Conservation (phyloP, 345 rosid genomes). For the Pseudoturritis turrita region DNA sequence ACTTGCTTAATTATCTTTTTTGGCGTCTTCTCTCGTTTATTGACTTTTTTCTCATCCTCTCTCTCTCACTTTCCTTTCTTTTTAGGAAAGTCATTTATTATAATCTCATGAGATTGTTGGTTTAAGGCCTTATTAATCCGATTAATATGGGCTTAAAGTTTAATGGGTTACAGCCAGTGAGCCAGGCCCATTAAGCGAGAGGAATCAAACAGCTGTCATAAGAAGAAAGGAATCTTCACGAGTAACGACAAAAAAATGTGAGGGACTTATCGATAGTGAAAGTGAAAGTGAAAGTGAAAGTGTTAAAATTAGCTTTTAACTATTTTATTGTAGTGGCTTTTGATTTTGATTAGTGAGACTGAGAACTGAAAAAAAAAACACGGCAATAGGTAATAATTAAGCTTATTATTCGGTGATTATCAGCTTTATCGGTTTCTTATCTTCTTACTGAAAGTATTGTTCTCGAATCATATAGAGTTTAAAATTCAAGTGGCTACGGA, state of each 20-base stretch:
- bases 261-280: background rate
- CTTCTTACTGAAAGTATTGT: background rate
- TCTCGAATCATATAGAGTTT: background rate
- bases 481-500: background rate
- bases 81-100: background rate
- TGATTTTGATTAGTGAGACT: constrained; percentile 9
- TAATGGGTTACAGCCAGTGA: background rate
- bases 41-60: background rate
- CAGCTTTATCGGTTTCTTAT: background rate
- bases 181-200: background rate
- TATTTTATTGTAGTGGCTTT: background rate
- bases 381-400: background rate
- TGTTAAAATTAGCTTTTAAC: constrained; percentile 1
- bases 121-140: background rate
- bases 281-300: constrained; percentile 1
- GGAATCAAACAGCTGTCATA: background rate
- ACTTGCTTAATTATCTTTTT: background rate
- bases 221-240: constrained; percentile 5
- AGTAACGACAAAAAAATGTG: background rate
- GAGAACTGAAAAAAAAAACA: too few species aligned
- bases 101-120: background rate
- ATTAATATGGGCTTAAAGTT: background rate
- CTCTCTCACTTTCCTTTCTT: background rate
- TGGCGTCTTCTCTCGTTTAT: constrained; percentile 1
- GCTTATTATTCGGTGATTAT: background rate